phyloP scores from a whole-genome alignment of 805 yeast species.

The Starmerella tilneyi region DNA sequence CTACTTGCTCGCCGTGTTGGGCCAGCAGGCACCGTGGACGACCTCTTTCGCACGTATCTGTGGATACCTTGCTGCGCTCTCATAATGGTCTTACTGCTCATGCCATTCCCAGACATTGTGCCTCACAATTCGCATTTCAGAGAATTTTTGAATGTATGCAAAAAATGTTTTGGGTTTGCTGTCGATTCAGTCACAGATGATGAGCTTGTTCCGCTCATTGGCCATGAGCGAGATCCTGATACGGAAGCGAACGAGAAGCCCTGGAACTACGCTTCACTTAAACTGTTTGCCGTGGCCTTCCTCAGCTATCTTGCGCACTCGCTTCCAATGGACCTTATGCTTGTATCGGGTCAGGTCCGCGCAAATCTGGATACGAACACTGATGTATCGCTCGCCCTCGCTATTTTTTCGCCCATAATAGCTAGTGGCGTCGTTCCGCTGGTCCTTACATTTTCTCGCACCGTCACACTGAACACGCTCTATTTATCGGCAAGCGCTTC shows the following conservation, averaged over 20 bases:
- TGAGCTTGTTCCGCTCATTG: constrained; percentile 8
- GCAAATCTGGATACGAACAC: background rate
- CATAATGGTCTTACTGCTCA: constrained; percentile 7
- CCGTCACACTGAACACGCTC: background rate
- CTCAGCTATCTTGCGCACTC: constrained; percentile 9
- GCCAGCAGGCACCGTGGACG: background rate
- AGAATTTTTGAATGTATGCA: background rate
- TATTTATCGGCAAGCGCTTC: background rate
- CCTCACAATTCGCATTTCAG: background rate
- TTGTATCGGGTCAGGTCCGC: background rate
- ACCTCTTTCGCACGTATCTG: constrained; percentile 9
- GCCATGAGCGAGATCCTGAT: no score
- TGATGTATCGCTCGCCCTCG: background rate
- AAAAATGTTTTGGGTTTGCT: background rate
- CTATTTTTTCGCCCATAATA: background rate
- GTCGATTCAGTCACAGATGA: background rate
- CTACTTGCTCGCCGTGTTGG: background rate
- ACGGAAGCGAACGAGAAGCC: no score
- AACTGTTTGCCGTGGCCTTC: background rate
- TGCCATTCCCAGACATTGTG: constrained; percentile 10
- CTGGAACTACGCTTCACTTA: background rate
- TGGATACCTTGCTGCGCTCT: constrained; percentile 12
- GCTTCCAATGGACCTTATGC: constrained; percentile 8
- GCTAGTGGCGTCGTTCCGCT: background rate
- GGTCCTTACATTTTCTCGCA: background rate